Evolutionary conservation across 371 early-diverging fungal genomes (phyloP).

Genomic region (Globomyces sp.): DNA sequence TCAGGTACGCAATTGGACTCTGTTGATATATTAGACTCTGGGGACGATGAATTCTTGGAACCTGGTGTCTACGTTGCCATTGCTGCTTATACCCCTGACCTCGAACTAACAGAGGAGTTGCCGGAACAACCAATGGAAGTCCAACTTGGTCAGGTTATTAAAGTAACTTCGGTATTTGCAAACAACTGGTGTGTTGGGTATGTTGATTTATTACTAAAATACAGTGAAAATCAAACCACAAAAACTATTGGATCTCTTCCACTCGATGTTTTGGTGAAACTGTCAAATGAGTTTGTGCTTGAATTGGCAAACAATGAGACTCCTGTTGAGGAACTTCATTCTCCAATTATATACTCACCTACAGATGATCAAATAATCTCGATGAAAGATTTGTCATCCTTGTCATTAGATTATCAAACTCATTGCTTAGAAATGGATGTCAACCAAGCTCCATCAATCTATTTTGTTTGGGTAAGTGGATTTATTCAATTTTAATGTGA

Average conservation of each 20-base stretch:
- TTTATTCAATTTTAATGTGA: too few relatives aligned
- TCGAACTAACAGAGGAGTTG: neutral
- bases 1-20: neutral
- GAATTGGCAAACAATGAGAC: conserved; percentile 4
- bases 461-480: conserved; percentile 8
- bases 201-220: neutral
- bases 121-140: neutral
- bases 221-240: conserved; percentile 8
- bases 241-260: neutral
- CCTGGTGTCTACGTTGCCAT: conserved; percentile 10
- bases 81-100: neutral
- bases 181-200: conserved; percentile 12
- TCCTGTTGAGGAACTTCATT: neutral
- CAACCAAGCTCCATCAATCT: neutral
- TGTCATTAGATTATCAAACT: neutral
- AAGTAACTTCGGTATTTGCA: conserved; percentile 9
- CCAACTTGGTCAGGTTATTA: conserved; percentile 11
- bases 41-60: neutral
- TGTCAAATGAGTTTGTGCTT: conserved; percentile 9
- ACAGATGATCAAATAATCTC: neutral
- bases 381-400: conserved; percentile 1
- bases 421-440: conserved; percentile 5
- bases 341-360: neutral
- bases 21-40: conserved; percentile 6
- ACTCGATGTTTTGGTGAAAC: neutral